Evolutionary conservation across 148 eudicot genomes (phyloP).

Genomic region (Spergularia marina): DNA sequence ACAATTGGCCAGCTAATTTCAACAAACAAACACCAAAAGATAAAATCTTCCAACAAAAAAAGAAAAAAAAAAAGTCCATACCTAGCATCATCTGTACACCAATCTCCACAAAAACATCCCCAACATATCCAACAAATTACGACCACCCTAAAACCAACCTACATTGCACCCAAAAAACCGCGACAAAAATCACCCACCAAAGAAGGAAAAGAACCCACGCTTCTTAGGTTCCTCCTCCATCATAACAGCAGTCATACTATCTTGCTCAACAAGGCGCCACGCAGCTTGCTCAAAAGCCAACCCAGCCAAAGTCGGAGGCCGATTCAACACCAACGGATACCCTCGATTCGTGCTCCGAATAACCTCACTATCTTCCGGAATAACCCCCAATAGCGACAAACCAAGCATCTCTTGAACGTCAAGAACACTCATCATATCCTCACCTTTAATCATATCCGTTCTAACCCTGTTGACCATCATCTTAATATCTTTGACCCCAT

Average conservation of each 20-base stretch:
- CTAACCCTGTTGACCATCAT: constrained; percentile 95
- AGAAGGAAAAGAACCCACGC: constrained; percentile 83
- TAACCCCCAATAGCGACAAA: constrained; percentile 79
- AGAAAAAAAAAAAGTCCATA: constrained; percentile 16
- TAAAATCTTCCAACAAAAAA: background rate
- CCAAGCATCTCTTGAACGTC: constrained; percentile 99
- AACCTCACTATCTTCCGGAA: constrained; percentile 94
- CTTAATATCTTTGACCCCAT: constrained; percentile 92
- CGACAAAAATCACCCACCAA: constrained; percentile 49
- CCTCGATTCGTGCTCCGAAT: constrained; percentile 95
- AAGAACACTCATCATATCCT: constrained; percentile 98
- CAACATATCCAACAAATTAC: constrained; percentile 9
- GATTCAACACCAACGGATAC: constrained; percentile 83
- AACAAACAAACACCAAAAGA: constrained; percentile 4
- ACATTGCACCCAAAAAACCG: background rate
- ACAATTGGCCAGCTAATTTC: constrained; percentile 10
- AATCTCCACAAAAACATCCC: constrained; percentile 15
- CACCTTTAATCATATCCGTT: constrained; percentile 90
- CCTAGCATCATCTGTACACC: constrained; percentile 43
- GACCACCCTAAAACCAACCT: constrained; percentile 1
- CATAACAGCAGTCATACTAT: constrained; percentile 98
- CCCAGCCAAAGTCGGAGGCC: constrained; percentile 92
- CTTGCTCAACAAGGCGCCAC: constrained; percentile 95
- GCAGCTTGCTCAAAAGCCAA: constrained; percentile 99
- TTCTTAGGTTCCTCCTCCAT: constrained; percentile 96